Conservation (phyloP, 2,329 filamentous ascomycete species). For the Trichophyton benhamiae region DNA sequence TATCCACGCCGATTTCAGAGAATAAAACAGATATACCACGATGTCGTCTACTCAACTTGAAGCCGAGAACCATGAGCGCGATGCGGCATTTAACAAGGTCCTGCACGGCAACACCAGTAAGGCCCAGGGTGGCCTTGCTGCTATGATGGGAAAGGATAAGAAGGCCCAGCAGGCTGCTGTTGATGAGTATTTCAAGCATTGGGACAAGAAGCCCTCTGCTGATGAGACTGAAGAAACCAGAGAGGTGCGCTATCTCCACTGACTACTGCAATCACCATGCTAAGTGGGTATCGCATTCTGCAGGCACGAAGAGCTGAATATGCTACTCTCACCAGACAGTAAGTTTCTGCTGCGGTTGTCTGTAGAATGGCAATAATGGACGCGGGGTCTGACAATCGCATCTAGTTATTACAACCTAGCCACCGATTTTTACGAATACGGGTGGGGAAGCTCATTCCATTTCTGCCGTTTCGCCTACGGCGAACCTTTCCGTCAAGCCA, state of each 20-base stretch:
- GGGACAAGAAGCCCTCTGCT: slow-evolving; percentile 69
- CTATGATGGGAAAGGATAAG: slow-evolving; percentile 75
- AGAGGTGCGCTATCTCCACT: slow-evolving; percentile 44
- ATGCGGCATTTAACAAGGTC: slow-evolving; percentile 82
- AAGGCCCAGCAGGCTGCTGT: slow-evolving; percentile 67
- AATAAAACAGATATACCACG: neutral
- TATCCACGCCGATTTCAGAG: neutral
- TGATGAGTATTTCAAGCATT: slow-evolving; percentile 93
- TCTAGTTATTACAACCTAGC: slow-evolving; percentile 86
- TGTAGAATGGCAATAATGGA: neutral
- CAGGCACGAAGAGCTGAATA: slow-evolving; percentile 76
- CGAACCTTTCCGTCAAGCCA: slow-evolving; percentile 80
- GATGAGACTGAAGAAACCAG: slow-evolving; percentile 74
- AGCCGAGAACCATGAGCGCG: slow-evolving; percentile 67
- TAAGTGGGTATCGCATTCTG: neutral
- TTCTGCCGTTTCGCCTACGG: slow-evolving; percentile 86
- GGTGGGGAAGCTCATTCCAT: slow-evolving; percentile 93
- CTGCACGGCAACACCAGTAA: slow-evolving; percentile 66
- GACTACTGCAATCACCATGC: neutral
- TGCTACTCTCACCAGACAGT: slow-evolving; percentile 86
- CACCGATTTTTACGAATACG: slow-evolving; percentile 94
- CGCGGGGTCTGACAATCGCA: neutral
- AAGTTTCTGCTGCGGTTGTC: slow-evolving; percentile 29
- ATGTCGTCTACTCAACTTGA: slow-evolving; percentile 54
- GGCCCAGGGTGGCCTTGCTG: slow-evolving; percentile 59